Evolutionary conservation across 2,329 filamentous ascomycete genomes (phyloP).

Genomic region (Hypocreales sp.): DNA sequence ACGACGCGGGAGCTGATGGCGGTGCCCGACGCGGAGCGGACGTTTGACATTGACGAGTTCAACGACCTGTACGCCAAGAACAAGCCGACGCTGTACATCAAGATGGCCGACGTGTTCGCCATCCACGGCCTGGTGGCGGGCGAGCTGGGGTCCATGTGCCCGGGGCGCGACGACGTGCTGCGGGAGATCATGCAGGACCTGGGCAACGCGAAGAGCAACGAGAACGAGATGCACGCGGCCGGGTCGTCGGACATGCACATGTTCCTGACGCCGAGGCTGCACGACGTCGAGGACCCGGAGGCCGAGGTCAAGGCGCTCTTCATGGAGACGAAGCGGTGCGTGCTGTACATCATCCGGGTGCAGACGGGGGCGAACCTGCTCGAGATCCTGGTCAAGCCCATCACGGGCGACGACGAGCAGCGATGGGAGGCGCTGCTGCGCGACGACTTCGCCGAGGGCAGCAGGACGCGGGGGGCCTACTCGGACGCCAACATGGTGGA

Average conservation of each 20-base stretch:
- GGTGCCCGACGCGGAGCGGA: slow-evolving; percentile 72
- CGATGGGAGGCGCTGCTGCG: slow-evolving; percentile 70
- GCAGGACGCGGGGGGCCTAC: slow-evolving; percentile 66
- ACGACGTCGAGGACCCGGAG: slow-evolving; percentile 84
- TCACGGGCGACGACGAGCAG: slow-evolving; percentile 72
- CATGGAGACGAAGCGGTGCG: slow-evolving; percentile 95
- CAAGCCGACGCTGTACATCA: slow-evolving; percentile 97
- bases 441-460: slow-evolving; percentile 60
- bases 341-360: slow-evolving; percentile 93
- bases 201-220: slow-evolving; percentile 90
- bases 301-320: slow-evolving; percentile 84
- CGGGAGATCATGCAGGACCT: slow-evolving; percentile 87
- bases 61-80: slow-evolving; percentile 94
- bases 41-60: slow-evolving; percentile 97
- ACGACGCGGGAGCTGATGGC: slow-evolving; percentile 68
- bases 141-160: slow-evolving; percentile 65
- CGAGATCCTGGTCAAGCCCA: slow-evolving; percentile 86
- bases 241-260: slow-evolving; percentile 82
- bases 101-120: slow-evolving; percentile 93
- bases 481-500: slow-evolving; percentile 81
- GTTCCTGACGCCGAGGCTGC: slow-evolving; percentile 77
- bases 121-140: slow-evolving; percentile 78
- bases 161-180: slow-evolving; percentile 69
- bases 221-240: slow-evolving; percentile 79
- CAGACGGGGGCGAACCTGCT: slow-evolving; percentile 86